A percentile compares a stretch with the other conserved stretches of the same genome.
Conservation (phyloP, 768 basidiomycete species). For the Pleurotus sapidus region DNA sequence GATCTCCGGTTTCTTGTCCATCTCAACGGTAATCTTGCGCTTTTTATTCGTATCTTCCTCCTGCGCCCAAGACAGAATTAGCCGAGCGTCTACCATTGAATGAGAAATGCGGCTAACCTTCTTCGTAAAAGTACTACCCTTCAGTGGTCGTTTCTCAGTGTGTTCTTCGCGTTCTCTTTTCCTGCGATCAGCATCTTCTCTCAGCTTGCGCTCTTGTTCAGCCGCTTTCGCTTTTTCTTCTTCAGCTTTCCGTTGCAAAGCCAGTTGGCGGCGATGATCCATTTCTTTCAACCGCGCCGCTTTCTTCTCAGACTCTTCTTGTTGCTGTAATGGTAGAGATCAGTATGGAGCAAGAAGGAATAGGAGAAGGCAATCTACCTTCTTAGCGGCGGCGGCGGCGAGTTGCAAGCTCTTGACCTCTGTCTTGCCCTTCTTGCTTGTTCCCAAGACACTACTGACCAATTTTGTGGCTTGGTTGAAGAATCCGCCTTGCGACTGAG, state of each 20-base stretch:
- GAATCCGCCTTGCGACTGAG: slow-evolving; percentile 57
- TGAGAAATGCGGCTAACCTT: slow-evolving; percentile 39
- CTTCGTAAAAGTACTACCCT: slow-evolving; percentile 40
- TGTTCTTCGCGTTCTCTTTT: slow-evolving; percentile 82
- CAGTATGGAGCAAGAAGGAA: neutral
- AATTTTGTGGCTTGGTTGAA: slow-evolving; percentile 70
- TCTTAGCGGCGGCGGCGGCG: slow-evolving; percentile 84
- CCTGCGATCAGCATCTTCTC: slow-evolving; percentile 71
- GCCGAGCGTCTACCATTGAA: slow-evolving; percentile 5
- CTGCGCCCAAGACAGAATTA: slow-evolving; percentile 23
- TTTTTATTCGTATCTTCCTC: slow-evolving; percentile 76
- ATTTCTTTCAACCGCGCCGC: slow-evolving; percentile 71
- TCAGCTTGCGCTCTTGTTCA: slow-evolving; percentile 70
- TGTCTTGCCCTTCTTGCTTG: slow-evolving; percentile 66
- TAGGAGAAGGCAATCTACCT: slow-evolving; percentile 47
- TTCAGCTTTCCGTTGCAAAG: slow-evolving; percentile 70
- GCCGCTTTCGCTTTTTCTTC: slow-evolving; percentile 63
- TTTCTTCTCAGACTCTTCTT: slow-evolving; percentile 85
- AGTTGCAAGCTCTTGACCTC: slow-evolving; percentile 82
- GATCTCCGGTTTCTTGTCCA: slow-evolving; percentile 52
- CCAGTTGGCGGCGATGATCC: slow-evolving; percentile 76
- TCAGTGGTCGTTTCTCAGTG: slow-evolving; percentile 65
- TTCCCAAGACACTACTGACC: slow-evolving; percentile 63
- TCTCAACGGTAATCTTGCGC: slow-evolving; percentile 54
- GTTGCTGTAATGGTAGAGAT: slow-evolving; percentile 56